phyloP scores from a whole-genome alignment of 371 early-diverging fungal species.

The Lichtheimia corymbifera region DNA sequence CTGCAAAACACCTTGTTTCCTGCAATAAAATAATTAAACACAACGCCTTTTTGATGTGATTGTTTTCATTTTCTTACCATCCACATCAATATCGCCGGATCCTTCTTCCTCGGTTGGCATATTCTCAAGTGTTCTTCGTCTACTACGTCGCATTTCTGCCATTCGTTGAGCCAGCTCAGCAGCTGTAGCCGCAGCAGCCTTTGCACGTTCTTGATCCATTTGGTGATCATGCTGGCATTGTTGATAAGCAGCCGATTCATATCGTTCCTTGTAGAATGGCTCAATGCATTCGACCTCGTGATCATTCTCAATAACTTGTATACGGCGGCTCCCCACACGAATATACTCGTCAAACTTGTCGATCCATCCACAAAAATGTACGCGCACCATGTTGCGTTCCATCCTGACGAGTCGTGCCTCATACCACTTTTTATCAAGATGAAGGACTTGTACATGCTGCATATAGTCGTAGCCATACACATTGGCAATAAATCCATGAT shows the following conservation, averaged over 20 bases:
- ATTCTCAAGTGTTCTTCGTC: neutral
- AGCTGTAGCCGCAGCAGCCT: no score
- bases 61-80: neutral
- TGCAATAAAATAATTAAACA: neutral
- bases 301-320: conserved; percentile 42
- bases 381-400: conserved; percentile 48
- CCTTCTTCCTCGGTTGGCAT: neutral
- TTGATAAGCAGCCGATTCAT: conserved; percentile 15
- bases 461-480: conserved; percentile 60
- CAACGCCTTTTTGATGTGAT: neutral
- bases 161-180: no score
- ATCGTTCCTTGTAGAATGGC: conserved; percentile 49
- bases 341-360: conserved; percentile 63
- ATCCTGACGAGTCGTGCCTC: conserved; percentile 54
- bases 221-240: neutral
- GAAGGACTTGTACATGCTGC: conserved; percentile 53
- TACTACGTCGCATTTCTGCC: neutral
- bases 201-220: no score
- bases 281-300: conserved; percentile 42
- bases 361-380: conserved; percentile 66
- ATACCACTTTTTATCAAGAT: conserved; percentile 52
- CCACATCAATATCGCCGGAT: neutral
- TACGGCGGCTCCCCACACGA: conserved; percentile 53
- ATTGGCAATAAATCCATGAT: conserved; percentile 42
- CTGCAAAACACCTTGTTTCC: conserved; percentile 57